phyloP scores from a whole-genome alignment of 2,329 filamentous ascomycete genomes.

The Talaromyces sp. region DNA sequence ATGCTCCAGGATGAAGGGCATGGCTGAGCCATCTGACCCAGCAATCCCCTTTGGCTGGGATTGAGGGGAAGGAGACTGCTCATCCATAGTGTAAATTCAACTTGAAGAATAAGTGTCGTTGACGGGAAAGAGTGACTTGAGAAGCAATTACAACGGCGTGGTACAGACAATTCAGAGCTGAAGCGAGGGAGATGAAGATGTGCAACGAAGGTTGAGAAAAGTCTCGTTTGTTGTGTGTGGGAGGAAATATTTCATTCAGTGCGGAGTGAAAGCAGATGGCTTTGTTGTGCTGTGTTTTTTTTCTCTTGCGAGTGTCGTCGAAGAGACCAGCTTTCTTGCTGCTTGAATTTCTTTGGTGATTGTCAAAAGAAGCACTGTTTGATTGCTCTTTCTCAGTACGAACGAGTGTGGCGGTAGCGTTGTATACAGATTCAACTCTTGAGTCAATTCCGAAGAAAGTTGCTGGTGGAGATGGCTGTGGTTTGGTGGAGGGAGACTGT shows the following conservation, averaged over 20 bases:
- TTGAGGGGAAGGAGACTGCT: constrained; percentile 20
- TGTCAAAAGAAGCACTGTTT: not conserved
- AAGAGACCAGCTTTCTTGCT: not conserved
- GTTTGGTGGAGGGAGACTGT: not conserved
- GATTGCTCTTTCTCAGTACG: not conserved
- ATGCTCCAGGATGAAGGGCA: constrained; percentile 57
- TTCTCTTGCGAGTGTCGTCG: not conserved
- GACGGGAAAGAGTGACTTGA: not conserved
- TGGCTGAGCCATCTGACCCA: constrained; percentile 39
- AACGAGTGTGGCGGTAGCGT: not conserved
- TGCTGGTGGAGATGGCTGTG: not conserved
- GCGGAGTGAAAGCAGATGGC: not conserved
- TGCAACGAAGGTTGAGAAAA: not conserved
- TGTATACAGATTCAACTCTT: not conserved
- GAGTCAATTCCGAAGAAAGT: no score
- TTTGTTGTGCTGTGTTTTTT: not conserved
- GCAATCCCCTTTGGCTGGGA: constrained; percentile 22
- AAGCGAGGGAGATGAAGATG: not conserved
- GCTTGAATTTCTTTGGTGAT: not conserved
- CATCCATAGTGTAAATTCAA: not conserved
- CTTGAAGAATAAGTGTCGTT: not conserved
- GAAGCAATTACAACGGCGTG: not conserved
- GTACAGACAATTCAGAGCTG: not conserved
- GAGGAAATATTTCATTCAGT: not conserved
- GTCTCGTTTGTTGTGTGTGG: not conserved